Conservation (phyloP, 139 green algal species). For the Pedinophyceae sp. region DNA sequence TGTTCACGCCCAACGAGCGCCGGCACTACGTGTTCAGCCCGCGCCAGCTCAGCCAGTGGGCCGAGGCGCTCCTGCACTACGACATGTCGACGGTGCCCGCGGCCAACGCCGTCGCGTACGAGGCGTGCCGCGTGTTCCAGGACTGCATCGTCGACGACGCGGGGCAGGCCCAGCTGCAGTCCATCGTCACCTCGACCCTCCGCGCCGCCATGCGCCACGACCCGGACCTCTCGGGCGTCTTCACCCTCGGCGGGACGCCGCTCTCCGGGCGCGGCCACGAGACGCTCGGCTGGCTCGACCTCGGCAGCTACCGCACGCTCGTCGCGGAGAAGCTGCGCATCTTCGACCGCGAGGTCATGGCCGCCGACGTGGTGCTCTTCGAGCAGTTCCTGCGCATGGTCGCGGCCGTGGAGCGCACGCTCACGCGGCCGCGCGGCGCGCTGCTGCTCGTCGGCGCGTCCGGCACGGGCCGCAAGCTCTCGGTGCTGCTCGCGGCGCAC, state of each 20-base stretch:
- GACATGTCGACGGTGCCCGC: conserved; percentile 6
- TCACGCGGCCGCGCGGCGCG: conserved; percentile 31
- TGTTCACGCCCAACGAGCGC: conserved; percentile 27
- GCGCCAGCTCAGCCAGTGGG: conserved; percentile 38
- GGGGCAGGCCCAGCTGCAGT: background rate
- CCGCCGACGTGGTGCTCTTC: conserved; percentile 37
- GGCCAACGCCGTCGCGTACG: conserved; percentile 29
- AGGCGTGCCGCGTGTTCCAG: conserved; percentile 34
- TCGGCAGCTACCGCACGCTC: conserved; percentile 22
- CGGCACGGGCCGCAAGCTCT: conserved; percentile 34
- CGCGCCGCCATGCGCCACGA: background rate
- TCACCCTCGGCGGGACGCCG: conserved; percentile 8
- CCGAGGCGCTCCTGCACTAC: conserved; percentile 20
- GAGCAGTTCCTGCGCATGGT: conserved; percentile 34
- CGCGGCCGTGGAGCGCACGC: conserved; percentile 34
- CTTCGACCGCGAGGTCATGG: conserved; percentile 35
- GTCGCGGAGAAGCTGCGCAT: conserved; percentile 32
- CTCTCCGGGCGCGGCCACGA: too few species aligned
- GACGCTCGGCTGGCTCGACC: too few species aligned
- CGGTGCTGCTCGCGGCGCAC: conserved; percentile 41
- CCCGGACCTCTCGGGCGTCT: background rate
- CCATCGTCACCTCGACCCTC: conserved; percentile 2
- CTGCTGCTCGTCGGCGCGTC: conserved; percentile 37
- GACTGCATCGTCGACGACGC: conserved; percentile 31
- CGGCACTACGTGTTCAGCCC: conserved; percentile 49